Evolutionary conservation across 257 asterid species (phyloP), one percentile per base, ranked within the genome.

Genomic region (Phtheirospermum japonicum): DNA sequence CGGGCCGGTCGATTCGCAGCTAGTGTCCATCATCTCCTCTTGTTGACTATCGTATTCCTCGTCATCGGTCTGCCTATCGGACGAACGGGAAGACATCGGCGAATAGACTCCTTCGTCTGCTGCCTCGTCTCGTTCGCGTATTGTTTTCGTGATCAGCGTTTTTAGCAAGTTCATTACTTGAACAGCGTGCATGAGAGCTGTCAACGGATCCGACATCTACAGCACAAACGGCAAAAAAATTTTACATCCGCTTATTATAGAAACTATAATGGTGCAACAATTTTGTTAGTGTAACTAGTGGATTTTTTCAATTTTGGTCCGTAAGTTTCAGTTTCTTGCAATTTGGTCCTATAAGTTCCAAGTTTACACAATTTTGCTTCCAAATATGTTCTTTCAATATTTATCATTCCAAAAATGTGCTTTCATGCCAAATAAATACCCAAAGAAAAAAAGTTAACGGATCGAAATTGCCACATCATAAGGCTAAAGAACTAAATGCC

Each of bases 101-200:
- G 93, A 86, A 78, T 76, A 82, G 5, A 75, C 88, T 13, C 78
- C 92, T 0, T 71, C 76, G 13, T 59, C 75, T 0, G 80, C 78
- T 0, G 80, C 78, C 50, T 85, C 92, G 32, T 82, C 89, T 0
- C 97, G 93, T 67, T 87, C 97, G 31, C 92, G 77, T 32, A 87
- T 66, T 6, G 92, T 82, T 65, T 73, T 89, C 62, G 73, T 77
- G 73, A 93, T 93, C 61, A 93, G 84, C 40, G 90, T 83, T 77
- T 93, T 93, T 65, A 93, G 71, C 72, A 93, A 75, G 83, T 93
- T 93, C 99, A 93, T 89, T 58, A 93, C 97, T 87, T 93, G 99
- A 26, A 89, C 97, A 0, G 99, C 97, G 4, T 93, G 99, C 97
- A 93, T 93, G 11, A 93, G 88, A 55, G 99, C 97, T 7, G 97